Evolutionary conservation across 345 rosid genomes (phyloP).

Genomic region (Citrus hindsii): DNA sequence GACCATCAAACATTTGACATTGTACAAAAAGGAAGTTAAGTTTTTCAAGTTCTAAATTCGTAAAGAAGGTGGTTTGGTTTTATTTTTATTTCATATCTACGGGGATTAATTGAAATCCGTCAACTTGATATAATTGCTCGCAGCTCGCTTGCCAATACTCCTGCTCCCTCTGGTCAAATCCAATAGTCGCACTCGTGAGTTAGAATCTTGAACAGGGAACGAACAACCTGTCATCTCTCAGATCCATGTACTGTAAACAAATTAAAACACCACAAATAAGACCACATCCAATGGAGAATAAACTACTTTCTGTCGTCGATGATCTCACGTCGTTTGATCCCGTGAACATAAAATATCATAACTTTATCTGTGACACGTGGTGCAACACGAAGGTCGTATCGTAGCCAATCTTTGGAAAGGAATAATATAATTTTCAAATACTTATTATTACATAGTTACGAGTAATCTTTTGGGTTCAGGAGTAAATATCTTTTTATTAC

Average conservation of each 20-base stretch:
- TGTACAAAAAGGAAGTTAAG: not conserved
- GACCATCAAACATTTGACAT: too few species aligned
- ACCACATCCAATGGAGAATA: not conserved
- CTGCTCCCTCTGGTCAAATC: not conserved
- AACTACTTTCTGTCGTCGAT: not conserved
- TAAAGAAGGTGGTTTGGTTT: too few species aligned
- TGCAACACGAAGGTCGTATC: not conserved
- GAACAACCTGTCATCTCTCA: not conserved
- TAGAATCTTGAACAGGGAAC: not conserved
- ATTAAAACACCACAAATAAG: too few species aligned
- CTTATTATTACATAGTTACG: not conserved
- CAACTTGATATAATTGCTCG: not conserved
- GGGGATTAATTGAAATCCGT: not conserved
- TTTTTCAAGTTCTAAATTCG: not conserved
- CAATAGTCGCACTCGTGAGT: not conserved
- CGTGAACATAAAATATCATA: not conserved
- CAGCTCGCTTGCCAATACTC: not conserved
- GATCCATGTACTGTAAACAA: not conserved
- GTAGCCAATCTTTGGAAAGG: not conserved
- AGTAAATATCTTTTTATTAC: too few species aligned
- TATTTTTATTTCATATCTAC: not conserved
- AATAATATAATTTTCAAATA: slow-evolving; percentile 10
- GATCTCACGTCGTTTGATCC: not conserved
- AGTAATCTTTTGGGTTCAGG: not conserved
- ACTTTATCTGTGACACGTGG: not conserved